Base-by-base conservation (phyloP, 345 rosid genomes). In the Eucalyptus tenuipes region DNA sequence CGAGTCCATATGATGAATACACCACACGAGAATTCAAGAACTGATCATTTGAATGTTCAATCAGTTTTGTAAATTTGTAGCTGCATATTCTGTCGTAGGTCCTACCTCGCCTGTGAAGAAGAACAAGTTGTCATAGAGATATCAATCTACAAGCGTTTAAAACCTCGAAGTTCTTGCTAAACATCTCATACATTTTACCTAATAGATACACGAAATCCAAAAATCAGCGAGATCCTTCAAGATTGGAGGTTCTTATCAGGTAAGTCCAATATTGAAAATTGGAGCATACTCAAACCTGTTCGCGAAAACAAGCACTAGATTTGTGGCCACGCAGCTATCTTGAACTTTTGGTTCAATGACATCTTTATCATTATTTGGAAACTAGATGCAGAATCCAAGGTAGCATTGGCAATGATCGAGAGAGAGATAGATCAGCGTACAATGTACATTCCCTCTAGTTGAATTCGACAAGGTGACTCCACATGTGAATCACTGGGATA, bases 401-500 rank as follows among this genome's bases (percentile, higher is more conserved):
- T 66, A 66, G 79, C 79, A 66, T 15, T 7, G 40, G 79, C 79
- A 66, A 7, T 29, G 40, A 66, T n/a, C 10, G 22, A 66, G 79
- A 66, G 40, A 33, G 2, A 68, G 80, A 75, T 25, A 11, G 82
- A 75, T 52, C 24, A 52, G 57, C 24, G 82, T 20, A 14, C 11
- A 15, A 18, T 31, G 4, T 10, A 68, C 80, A 68, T 68, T 68
- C 42, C 44, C 6, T 68, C 37, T 8, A 20, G 22, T 31, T 66
- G 42, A 31, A 24, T 37, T 86, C 24, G 3, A 86, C 44, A 27
- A 17, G 44, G 22, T 17, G 80, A 59, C 25, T 75, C 91, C 93
- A 92, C 93, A 91, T 91, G 92, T 89, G 89, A 89, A 87, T 75
- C 20, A 80, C 27, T 71, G 64, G 87, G 82, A 75, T 20, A 40